phyloP scores from a whole-genome alignment of 1,284 basidiomycete species.

The Anthracocystis walkeri region DNA sequence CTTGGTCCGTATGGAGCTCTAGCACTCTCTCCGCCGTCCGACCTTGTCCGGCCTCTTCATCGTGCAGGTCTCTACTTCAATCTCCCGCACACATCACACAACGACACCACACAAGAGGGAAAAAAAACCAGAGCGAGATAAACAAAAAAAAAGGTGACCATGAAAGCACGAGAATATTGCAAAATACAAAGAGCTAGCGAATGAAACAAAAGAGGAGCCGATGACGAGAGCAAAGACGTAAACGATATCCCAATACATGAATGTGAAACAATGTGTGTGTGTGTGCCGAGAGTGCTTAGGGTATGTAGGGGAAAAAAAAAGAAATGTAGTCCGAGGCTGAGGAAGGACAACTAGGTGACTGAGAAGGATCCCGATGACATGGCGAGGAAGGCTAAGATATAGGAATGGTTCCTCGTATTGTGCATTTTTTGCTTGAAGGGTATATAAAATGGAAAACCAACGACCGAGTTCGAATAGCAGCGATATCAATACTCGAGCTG shows the following conservation, averaged over 20 bases:
- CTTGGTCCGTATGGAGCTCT: too few relatives aligned
- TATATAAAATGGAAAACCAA: not conserved
- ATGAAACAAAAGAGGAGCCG: not conserved
- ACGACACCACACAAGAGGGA: not conserved
- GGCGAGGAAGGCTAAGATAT: too few relatives aligned
- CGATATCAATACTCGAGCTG: conserved; percentile 43
- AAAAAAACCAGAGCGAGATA: too few relatives aligned
- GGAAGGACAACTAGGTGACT: not conserved
- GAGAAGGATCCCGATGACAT: not conserved
- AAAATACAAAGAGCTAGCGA: not conserved
- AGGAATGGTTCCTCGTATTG: too few relatives aligned
- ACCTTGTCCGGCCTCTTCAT: too few relatives aligned
- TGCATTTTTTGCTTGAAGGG: not conserved
- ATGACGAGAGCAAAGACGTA: too few relatives aligned
- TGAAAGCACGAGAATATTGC: not conserved
- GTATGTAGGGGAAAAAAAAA: conserved; percentile 1
- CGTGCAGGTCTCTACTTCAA: too few relatives aligned
- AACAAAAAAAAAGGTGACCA: too few relatives aligned
- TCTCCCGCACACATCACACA: too few relatives aligned
- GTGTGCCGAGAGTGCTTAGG: conserved; percentile 3
- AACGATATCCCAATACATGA: not conserved
- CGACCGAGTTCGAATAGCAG: not conserved
- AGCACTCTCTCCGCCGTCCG: too few relatives aligned
- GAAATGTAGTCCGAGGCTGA: not conserved
- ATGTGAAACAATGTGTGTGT: not conserved